Evolutionary conservation across 164 flowering plant genomes (phyloP).

Genomic region (Dillenia suffruticosa): DNA sequence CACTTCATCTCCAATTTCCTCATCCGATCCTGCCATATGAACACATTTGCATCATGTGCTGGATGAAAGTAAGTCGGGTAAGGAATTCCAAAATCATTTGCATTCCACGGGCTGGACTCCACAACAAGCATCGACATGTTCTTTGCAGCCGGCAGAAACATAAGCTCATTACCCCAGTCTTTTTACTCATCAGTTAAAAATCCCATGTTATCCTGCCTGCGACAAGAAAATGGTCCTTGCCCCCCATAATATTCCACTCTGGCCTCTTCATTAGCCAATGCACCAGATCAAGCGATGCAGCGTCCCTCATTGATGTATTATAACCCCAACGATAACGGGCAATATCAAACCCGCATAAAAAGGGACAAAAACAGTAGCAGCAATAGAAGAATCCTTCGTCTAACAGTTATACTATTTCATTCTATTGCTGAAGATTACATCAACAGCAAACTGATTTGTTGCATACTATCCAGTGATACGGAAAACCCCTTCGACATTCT

Average conservation of each 20-base stretch:
- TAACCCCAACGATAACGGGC: slow-evolving; percentile 86
- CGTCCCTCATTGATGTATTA: slow-evolving; percentile 69
- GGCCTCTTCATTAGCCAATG: slow-evolving; percentile 82
- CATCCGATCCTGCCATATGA: slow-evolving; percentile 86
- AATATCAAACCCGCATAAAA: slow-evolving; percentile 89
- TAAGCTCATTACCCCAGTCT: slow-evolving; percentile 91
- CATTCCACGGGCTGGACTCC: slow-evolving; percentile 94
- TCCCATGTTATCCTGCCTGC: slow-evolving; percentile 97
- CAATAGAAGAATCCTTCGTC: slow-evolving; percentile 79
- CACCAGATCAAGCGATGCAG: slow-evolving; percentile 72
- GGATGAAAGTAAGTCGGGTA: slow-evolving; percentile 98
- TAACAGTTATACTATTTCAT: slow-evolving; percentile 95
- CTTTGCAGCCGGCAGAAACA: slow-evolving; percentile 78
- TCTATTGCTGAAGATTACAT: slow-evolving; percentile 77
- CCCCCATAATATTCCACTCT: slow-evolving; percentile 82
- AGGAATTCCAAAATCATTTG: slow-evolving; percentile 88
- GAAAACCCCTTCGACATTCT: slow-evolving; percentile 74
- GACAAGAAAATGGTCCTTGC: slow-evolving; percentile 88
- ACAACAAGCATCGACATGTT: slow-evolving; percentile 95
- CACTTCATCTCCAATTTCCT: slow-evolving; percentile 64
- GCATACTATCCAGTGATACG: slow-evolving; percentile 83
- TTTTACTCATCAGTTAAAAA: slow-evolving; percentile 55
- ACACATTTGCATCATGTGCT: slow-evolving; percentile 74
- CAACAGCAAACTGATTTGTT: slow-evolving; percentile 88
- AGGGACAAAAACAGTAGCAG: slow-evolving; percentile 90